Percentiles rank a stretch among this genome's conserved stretches.
Conservation (phyloP, 257 asterid species). For the Solanum peruvianum region DNA sequence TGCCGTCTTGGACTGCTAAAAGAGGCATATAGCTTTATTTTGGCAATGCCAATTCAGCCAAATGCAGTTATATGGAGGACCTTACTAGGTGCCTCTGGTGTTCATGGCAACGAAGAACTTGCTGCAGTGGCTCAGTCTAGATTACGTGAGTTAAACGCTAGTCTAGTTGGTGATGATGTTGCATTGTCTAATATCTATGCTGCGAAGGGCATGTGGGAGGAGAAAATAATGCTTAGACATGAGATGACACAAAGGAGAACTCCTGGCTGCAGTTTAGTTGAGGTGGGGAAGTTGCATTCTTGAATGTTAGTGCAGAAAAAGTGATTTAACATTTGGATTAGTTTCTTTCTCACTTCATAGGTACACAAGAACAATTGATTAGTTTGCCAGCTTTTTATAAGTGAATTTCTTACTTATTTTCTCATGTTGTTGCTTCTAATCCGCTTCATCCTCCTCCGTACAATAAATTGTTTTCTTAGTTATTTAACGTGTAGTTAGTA, state of each 20-base stretch:
- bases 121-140: conserved; percentile 1
- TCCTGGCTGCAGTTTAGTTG: conserved; percentile 11
- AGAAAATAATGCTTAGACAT: conserved; percentile 8
- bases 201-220: conserved; percentile 20
- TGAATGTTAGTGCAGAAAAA: neutral
- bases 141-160: neutral
- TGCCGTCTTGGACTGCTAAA: conserved; percentile 15
- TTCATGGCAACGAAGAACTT: conserved; percentile 8
- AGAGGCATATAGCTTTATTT: conserved; percentile 13
- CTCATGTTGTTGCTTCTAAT: neutral
- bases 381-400: neutral
- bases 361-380: neutral
- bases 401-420: neutral
- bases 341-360: neutral
- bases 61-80: conserved; percentile 21
- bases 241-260: conserved; percentile 7
- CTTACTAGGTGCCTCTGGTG: conserved; percentile 4
- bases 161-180: conserved; percentile 12
- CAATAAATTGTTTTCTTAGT: neutral
- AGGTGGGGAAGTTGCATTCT: conserved; percentile 1
- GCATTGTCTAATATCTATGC: conserved; percentile 12
- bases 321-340: neutral
- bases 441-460: neutral
- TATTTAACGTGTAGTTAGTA: neutral
- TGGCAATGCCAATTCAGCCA: conserved; percentile 14